These are phyloP conservation scores for Stagonosporopsis rhizophila DNA, from an alignment of 2,329 filamentous ascomycete genomes.

Conservation along the genomic window DNA sequence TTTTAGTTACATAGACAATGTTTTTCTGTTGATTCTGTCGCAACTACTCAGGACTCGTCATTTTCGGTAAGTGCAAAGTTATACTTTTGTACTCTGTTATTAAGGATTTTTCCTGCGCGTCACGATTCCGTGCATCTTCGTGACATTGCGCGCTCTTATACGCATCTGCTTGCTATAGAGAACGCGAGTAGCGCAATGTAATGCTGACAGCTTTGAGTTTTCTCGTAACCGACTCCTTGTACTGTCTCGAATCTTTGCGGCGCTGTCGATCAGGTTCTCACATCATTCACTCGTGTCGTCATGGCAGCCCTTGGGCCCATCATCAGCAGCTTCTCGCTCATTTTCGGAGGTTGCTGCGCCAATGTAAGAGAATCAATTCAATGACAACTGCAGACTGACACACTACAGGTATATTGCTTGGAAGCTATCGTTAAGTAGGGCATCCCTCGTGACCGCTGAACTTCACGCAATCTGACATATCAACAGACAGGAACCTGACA, in stretches of 20 bases:
- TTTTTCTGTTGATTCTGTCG: background rate
- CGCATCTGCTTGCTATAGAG: background rate
- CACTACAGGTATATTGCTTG: constrained; percentile 82
- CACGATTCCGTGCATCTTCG: background rate
- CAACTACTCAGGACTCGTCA: background rate
- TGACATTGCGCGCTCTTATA: background rate
- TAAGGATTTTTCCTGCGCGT: background rate
- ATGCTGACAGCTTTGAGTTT: background rate
- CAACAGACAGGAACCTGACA: constrained; percentile 77
- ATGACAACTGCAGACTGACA: constrained; percentile 16
- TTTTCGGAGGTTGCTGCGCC: constrained; percentile 94
- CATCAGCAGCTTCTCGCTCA: constrained; percentile 74
- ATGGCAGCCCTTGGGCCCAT: constrained; percentile 49
- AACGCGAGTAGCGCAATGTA: background rate
- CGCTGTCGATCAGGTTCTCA: background rate
- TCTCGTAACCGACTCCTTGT: background rate
- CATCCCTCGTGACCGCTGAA: too few relatives aligned
- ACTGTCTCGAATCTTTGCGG: background rate
- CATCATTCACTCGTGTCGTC: background rate
- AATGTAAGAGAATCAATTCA: constrained; percentile 67
- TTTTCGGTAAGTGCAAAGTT: background rate
- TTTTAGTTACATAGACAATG: background rate
- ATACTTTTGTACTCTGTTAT: too few relatives aligned
- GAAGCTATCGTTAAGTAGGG: constrained; percentile 93
- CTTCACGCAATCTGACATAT: constrained; percentile 23